Percentiles rank a stretch among this genome's conserved stretches.
phyloP scores from a whole-genome alignment of 2,329 filamentous ascomycete species.

The Thermomyces lanuginosus region DNA sequence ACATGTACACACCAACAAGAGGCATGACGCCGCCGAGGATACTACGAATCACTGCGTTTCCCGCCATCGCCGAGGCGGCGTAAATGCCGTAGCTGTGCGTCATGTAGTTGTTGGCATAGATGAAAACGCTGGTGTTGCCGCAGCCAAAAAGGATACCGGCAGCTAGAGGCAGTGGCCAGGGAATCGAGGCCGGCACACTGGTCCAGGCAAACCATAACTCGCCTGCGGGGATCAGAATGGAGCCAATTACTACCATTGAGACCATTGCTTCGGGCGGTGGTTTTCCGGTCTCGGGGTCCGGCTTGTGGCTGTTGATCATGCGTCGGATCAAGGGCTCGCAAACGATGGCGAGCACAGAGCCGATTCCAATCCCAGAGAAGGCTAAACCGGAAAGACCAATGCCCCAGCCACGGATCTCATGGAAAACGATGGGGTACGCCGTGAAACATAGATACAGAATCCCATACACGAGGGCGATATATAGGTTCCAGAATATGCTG shows the following conservation, averaged over 20 bases:
- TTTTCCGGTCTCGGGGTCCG: constrained; percentile 58
- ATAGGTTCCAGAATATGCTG: constrained; percentile 58
- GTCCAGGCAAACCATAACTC: constrained; percentile 85
- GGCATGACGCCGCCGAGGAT: constrained; percentile 64
- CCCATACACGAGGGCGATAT: constrained; percentile 62
- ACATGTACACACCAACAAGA: constrained; percentile 58
- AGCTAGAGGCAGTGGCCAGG: constrained; percentile 65
- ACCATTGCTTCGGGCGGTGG: constrained; percentile 66
- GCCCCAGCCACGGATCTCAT: constrained; percentile 58
- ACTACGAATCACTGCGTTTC: constrained; percentile 59
- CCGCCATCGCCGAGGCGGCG: constrained; percentile 62
- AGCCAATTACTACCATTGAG: constrained; percentile 60
- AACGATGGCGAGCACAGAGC: constrained; percentile 36
- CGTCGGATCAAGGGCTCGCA: constrained; percentile 53
- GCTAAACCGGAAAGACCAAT: constrained; percentile 57
- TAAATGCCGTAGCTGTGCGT: constrained; percentile 67
- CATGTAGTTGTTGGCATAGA: constrained; percentile 68
- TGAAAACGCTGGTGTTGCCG: constrained; percentile 64
- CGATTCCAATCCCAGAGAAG: constrained; percentile 56
- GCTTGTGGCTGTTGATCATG: constrained; percentile 60
- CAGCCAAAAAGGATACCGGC: constrained; percentile 65
- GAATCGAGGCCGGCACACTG: constrained; percentile 56
- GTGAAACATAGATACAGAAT: constrained; percentile 85
- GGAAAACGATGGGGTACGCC: constrained; percentile 74
- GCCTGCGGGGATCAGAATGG: constrained; percentile 56